Evolutionary conservation across 108 stramenopile species (phyloP).

Genomic region (Fragilaria crotonensis): DNA sequence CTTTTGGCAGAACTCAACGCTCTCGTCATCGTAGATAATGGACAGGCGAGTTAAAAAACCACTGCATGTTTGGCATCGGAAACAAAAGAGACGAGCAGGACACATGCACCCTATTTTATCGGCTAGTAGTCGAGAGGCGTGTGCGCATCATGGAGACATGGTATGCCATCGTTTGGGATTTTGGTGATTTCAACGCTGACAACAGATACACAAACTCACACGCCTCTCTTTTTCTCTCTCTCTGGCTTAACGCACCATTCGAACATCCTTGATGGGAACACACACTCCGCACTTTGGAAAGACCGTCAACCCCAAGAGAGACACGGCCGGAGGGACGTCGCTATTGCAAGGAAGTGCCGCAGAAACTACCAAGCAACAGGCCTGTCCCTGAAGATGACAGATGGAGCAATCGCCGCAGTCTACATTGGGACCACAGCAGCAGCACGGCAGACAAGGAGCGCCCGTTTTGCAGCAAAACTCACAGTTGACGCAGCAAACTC

Average conservation of each 20-base stretch:
- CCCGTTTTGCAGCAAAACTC: slow-evolving; percentile 70
- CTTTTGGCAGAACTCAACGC: too few relatives aligned
- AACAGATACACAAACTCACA: too few relatives aligned
- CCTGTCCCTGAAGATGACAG: slow-evolving; percentile 46
- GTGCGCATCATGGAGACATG: too few relatives aligned
- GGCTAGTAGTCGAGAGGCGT: too few relatives aligned
- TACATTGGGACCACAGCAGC: slow-evolving; percentile 33
- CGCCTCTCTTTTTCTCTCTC: too few relatives aligned
- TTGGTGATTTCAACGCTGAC: too few relatives aligned
- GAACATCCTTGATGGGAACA: slow-evolving; percentile 17
- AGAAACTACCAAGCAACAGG: slow-evolving; percentile 45
- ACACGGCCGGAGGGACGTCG: slow-evolving; percentile 60
- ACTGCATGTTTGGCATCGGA: too few relatives aligned
- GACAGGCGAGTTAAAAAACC: too few relatives aligned
- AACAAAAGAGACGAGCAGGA: too few relatives aligned
- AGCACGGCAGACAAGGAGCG: slow-evolving; percentile 42
- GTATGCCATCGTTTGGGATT: too few relatives aligned
- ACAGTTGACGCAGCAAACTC: slow-evolving; percentile 45
- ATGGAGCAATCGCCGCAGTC: slow-evolving; percentile 39
- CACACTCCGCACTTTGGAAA: slow-evolving; percentile 60
- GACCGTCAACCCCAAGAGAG: slow-evolving; percentile 46
- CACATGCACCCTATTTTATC: too few relatives aligned
- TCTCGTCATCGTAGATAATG: too few relatives aligned
- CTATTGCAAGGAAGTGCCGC: slow-evolving; percentile 72
- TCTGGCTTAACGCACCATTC: not conserved